Evolutionary conservation across 2,329 filamentous ascomycete genomes (phyloP).

Genomic region (Monosporascus sp.): DNA sequence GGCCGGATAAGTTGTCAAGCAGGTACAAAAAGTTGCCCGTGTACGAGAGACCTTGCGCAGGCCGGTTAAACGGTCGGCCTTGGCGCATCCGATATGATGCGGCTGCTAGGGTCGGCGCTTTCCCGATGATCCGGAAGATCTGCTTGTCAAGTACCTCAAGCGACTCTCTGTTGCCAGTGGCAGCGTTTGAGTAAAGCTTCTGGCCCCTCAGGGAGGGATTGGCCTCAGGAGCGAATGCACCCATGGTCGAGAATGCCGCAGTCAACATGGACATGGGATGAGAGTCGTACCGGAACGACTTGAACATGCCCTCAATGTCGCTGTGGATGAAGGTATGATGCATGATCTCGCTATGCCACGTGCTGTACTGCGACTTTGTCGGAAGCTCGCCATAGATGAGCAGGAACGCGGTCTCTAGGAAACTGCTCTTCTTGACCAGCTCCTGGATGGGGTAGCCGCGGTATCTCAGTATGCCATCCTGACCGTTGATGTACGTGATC

Average conservation of each 20-base stretch:
- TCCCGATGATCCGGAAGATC: slow-evolving; percentile 47
- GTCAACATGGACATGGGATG: slow-evolving; percentile 50
- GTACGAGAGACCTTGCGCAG: slow-evolving; percentile 43
- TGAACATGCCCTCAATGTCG: slow-evolving; percentile 46
- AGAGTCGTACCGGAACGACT: slow-evolving; percentile 46
- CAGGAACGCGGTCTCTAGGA: slow-evolving; percentile 45
- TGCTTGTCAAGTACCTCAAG: slow-evolving; percentile 45
- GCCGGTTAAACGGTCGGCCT: slow-evolving; percentile 46
- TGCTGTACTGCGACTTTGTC: slow-evolving; percentile 32
- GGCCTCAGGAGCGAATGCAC: slow-evolving; percentile 44
- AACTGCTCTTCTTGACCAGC: slow-evolving; percentile 43
- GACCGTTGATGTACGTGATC: slow-evolving; percentile 50
- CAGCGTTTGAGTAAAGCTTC: slow-evolving; percentile 44
- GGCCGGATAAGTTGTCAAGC: slow-evolving; percentile 44
- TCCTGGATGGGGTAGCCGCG: slow-evolving; percentile 49
- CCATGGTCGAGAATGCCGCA: slow-evolving; percentile 44
- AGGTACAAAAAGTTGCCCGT: slow-evolving; percentile 52
- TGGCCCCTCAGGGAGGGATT: slow-evolving; percentile 46
- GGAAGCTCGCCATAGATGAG: slow-evolving; percentile 49
- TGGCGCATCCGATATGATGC: slow-evolving; percentile 49
- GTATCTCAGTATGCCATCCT: slow-evolving; percentile 46
- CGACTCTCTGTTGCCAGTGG: slow-evolving; percentile 34
- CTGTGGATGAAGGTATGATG: slow-evolving; percentile 46
- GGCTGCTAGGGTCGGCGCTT: slow-evolving; percentile 45
- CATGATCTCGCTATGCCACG: slow-evolving; percentile 45